phyloP scores from a whole-genome alignment of 2,329 filamentous ascomycete genomes.

The Cladosporium cucumerinum region DNA sequence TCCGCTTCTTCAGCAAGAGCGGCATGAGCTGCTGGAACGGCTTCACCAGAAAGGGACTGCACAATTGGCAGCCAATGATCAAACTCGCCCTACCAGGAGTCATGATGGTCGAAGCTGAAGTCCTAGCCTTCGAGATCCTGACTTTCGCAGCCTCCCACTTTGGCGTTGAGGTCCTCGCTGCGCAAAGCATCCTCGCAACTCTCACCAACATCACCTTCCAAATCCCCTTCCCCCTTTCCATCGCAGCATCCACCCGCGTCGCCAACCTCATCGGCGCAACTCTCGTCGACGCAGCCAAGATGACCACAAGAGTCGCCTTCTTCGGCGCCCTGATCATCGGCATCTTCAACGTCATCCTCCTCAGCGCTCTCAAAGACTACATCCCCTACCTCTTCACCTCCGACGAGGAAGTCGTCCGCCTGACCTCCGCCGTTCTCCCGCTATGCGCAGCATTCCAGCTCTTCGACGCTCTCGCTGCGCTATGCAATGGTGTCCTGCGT shows the following conservation, averaged over 20 bases:
- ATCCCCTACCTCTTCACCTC: slow-evolving; percentile 74
- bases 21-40: slow-evolving; percentile 77
- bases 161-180: slow-evolving; percentile 72
- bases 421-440: slow-evolving; percentile 67
- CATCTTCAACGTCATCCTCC: slow-evolving; percentile 68
- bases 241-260: slow-evolving; percentile 81
- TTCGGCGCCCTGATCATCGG: slow-evolving; percentile 67
- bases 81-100: slow-evolving; percentile 81
- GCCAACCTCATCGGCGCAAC: slow-evolving; percentile 89
- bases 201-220: slow-evolving; percentile 28
- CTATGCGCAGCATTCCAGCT: slow-evolving; percentile 84
- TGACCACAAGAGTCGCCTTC: slow-evolving; percentile 71
- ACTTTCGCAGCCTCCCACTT: slow-evolving; percentile 79
- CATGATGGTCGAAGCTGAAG: slow-evolving; percentile 90
- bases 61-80: slow-evolving; percentile 80
- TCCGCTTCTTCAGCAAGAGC: slow-evolving; percentile 57
- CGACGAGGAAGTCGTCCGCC: slow-evolving; percentile 61
- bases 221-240: slow-evolving; percentile 77
- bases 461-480: slow-evolving; percentile 75
- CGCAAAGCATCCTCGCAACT: slow-evolving; percentile 51
- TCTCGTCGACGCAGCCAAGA: slow-evolving; percentile 73
- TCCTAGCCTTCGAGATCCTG: slow-evolving; percentile 84
- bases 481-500: slow-evolving; percentile 77
- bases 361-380: slow-evolving; percentile 65
- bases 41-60: slow-evolving; percentile 62